These are phyloP conservation scores for Globisporangium emineosum DNA, from an alignment of 352 stramenopile genomes.

Conservation along the genomic window DNA sequence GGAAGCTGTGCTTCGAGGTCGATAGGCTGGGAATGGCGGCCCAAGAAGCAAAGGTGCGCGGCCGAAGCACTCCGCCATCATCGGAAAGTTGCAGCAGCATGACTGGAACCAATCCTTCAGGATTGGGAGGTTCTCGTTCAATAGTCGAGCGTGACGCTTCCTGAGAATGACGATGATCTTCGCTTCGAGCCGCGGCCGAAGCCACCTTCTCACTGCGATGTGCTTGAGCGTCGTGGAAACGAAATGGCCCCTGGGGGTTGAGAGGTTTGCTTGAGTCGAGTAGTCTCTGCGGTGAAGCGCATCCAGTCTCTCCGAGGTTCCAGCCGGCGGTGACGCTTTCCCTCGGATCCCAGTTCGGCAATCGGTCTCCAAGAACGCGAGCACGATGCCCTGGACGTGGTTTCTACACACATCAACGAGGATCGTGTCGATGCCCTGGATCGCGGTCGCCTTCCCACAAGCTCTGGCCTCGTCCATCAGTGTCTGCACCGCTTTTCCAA, in stretches of 20 bases:
- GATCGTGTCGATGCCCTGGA: slow-evolving; percentile 44
- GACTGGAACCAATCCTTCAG: slow-evolving; percentile 17
- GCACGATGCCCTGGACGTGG: slow-evolving; percentile 54
- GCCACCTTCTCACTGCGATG: slow-evolving; percentile 42
- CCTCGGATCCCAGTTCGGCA: slow-evolving; percentile 35
- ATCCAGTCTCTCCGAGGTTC: slow-evolving; percentile 23
- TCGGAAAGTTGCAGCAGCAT: too few relatives aligned
- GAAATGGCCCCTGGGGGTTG: slow-evolving; percentile 1
- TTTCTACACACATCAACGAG: slow-evolving; percentile 53
- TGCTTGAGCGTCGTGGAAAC: slow-evolving; percentile 28
- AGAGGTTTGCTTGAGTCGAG: not conserved
- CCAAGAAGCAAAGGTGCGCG: slow-evolving; percentile 27
- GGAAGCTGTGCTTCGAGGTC: slow-evolving; percentile 20
- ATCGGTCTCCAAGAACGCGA: slow-evolving; percentile 46
- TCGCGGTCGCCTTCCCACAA: slow-evolving; percentile 27
- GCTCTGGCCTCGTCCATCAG: slow-evolving; percentile 30
- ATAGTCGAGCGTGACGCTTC: slow-evolving; percentile 40
- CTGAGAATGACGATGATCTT: slow-evolving; percentile 43
- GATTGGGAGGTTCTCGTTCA: slow-evolving; percentile 38
- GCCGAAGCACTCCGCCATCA: too few relatives aligned
- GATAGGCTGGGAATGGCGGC: slow-evolving; percentile 38
- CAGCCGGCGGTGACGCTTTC: slow-evolving; percentile 20
- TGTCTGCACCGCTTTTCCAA: slow-evolving; percentile 29
- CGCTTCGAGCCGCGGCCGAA: slow-evolving; percentile 37
- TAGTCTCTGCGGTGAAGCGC: slow-evolving; percentile 24